phyloP scores from a whole-genome alignment of 768 basidiomycete genomes.

The Dacryopinax primogenitus region DNA sequence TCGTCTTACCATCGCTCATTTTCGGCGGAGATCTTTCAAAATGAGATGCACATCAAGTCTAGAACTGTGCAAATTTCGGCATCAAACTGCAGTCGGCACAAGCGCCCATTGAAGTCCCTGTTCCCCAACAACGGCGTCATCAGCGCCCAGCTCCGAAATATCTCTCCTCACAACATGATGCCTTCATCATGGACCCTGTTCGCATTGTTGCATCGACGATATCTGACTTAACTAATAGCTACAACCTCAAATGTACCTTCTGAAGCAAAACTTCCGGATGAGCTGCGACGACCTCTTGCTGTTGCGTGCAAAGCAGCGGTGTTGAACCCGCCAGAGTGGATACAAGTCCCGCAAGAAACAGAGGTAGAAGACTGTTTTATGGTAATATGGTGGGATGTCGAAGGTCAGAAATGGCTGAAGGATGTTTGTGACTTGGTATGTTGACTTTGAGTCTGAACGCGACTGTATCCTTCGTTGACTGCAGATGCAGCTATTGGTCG shows the following conservation, averaged over 20 bases:
- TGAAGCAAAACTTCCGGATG: neutral
- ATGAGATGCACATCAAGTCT: neutral
- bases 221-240: neutral
- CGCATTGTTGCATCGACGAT: neutral
- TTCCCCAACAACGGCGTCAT: neutral
- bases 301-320: constrained; percentile 15
- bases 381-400: constrained; percentile 10
- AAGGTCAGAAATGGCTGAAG: constrained; percentile 12
- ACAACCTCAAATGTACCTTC: neutral
- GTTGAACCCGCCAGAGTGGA: constrained; percentile 10
- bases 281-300: constrained; percentile 8
- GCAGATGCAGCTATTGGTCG: neutral
- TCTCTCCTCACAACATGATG: neutral
- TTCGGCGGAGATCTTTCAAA: neutral
- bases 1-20: constrained; percentile 3
- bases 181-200: neutral
- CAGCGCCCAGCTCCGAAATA: neutral
- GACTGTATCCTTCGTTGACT: neutral
- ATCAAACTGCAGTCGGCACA: neutral
- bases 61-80: neutral
- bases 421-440: constrained; percentile 8
- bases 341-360: neutral
- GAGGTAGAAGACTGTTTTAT: neutral
- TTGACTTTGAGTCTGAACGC: neutral
- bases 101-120: neutral